Evolutionary conservation across 805 yeast species (phyloP).

Genomic region (Yarrowia alimentaria): DNA sequence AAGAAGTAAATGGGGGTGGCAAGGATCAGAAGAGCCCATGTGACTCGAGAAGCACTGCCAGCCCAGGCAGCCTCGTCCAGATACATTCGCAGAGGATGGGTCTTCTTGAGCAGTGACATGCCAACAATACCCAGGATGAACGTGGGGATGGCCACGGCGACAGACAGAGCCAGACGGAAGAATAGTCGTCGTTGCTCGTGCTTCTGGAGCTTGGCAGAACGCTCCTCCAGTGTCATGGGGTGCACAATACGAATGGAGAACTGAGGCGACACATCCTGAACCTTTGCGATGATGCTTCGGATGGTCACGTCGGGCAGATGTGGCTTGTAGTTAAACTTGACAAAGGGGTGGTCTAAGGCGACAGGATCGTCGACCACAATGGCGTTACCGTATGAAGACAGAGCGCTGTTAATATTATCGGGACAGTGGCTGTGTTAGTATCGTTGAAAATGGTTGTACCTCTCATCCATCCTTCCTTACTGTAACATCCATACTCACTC

Average conservation of each 20-base stretch:
- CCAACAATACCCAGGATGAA: slow-evolving; percentile 67
- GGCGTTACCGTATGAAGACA: slow-evolving; percentile 56
- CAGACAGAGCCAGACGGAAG: slow-evolving; percentile 49
- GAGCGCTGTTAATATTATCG: slow-evolving; percentile 48
- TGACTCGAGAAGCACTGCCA: slow-evolving; percentile 58
- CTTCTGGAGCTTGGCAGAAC: slow-evolving; percentile 50
- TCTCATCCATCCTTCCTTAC: too few relatives aligned
- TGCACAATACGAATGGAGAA: slow-evolving; percentile 56
- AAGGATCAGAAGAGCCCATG: slow-evolving; percentile 64
- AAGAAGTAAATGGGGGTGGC: slow-evolving; percentile 74
- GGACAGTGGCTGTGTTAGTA: too few relatives aligned
- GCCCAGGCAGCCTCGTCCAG: slow-evolving; percentile 60
- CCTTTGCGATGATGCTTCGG: slow-evolving; percentile 52
- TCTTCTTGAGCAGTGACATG: slow-evolving; percentile 55
- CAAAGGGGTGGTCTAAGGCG: slow-evolving; percentile 54
- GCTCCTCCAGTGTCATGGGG: slow-evolving; percentile 61
- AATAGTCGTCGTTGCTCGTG: slow-evolving; percentile 50
- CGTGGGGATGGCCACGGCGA: slow-evolving; percentile 62
- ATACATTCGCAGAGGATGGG: slow-evolving; percentile 50
- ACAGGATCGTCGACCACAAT: slow-evolving; percentile 54
- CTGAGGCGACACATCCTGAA: slow-evolving; percentile 47
- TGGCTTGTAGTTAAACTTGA: slow-evolving; percentile 66
- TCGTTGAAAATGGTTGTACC: too few relatives aligned
- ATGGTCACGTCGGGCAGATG: slow-evolving; percentile 53
- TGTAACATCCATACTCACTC: too few relatives aligned